These are phyloP conservation scores for Aspergillus piperis DNA, from an alignment of 2,329 filamentous ascomycete genomes.

Conservation along the genomic window DNA sequence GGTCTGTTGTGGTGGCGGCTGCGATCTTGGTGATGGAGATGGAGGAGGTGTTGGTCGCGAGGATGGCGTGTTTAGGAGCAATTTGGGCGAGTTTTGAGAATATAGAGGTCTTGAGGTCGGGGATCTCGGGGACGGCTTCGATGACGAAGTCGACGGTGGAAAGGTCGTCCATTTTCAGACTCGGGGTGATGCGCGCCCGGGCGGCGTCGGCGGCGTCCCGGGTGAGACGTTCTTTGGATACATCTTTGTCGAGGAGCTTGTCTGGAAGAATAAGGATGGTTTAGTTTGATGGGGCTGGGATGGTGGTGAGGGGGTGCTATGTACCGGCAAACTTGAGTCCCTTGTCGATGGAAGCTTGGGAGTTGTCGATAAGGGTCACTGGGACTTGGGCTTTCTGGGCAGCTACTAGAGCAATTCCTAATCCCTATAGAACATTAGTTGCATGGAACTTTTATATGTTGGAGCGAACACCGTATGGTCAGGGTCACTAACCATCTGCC, in stretches of 20 bases:
- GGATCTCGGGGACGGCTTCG: slow-evolving; percentile 93
- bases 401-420: slow-evolving; percentile 94
- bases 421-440: slow-evolving; percentile 61
- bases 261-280: slow-evolving; percentile 54
- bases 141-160: slow-evolving; percentile 93
- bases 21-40: slow-evolving; percentile 97
- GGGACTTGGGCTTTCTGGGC: slow-evolving; percentile 80
- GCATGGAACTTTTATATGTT: slow-evolving; percentile 7
- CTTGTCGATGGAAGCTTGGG: slow-evolving; percentile 82
- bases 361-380: slow-evolving; percentile 82
- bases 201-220: slow-evolving; percentile 76
- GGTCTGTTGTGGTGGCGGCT: slow-evolving; percentile 76
- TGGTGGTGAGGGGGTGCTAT: not conserved
- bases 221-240: slow-evolving; percentile 81
- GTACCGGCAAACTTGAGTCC: slow-evolving; percentile 83
- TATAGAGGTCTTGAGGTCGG: slow-evolving; percentile 81
- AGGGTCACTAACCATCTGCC: slow-evolving; percentile 76
- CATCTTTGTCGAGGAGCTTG: slow-evolving; percentile 90
- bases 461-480: not conserved
- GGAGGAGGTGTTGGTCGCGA: slow-evolving; percentile 98
- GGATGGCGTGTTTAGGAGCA: slow-evolving; percentile 79
- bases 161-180: slow-evolving; percentile 74
- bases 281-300: not conserved
- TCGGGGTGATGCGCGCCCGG: slow-evolving; percentile 67
- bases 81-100: slow-evolving; percentile 81